Evolutionary conservation across 2,329 filamentous ascomycete species (phyloP).

Genomic region (Fusarium nygamai): DNA sequence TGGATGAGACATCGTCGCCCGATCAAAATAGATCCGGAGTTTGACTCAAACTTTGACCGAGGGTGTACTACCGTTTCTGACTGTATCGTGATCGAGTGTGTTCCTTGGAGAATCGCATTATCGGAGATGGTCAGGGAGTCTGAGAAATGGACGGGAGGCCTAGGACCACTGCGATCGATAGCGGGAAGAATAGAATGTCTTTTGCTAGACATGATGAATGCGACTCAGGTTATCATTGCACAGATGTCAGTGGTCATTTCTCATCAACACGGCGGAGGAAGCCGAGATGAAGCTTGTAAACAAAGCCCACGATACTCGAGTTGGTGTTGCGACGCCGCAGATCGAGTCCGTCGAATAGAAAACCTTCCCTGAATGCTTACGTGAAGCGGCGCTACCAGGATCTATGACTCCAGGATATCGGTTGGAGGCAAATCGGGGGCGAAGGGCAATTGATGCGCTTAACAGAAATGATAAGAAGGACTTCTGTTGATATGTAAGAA

Average conservation of each 20-base stretch:
- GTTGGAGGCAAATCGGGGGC: slow-evolving; percentile 16
- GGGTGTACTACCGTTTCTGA: slow-evolving; percentile 87
- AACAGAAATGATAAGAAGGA: slow-evolving; percentile 37
- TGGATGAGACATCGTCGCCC: slow-evolving; percentile 85
- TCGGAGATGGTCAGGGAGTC: slow-evolving; percentile 70
- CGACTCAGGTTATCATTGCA: slow-evolving; percentile 14
- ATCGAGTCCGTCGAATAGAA: slow-evolving; percentile 24
- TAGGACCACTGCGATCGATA: slow-evolving; percentile 63
- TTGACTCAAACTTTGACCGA: slow-evolving; percentile 80
- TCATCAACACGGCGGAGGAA: background rate
- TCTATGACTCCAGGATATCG: slow-evolving; percentile 42
- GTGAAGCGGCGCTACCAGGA: slow-evolving; percentile 19
- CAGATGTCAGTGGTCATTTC: slow-evolving; percentile 20
- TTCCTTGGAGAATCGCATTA: slow-evolving; percentile 72
- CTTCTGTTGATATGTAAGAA: background rate
- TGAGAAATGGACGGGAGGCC: slow-evolving; percentile 70
- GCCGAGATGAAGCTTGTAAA: slow-evolving; percentile 14
- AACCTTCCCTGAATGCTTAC: slow-evolving; percentile 19
- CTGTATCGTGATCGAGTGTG: slow-evolving; percentile 80
- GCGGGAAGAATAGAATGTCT: slow-evolving; percentile 67
- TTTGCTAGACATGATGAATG: slow-evolving; percentile 55
- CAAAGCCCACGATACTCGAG: background rate
- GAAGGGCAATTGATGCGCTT: slow-evolving; percentile 7
- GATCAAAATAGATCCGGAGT: slow-evolving; percentile 80
- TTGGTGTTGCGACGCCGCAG: slow-evolving; percentile 30